Base-by-base conservation (phyloP, 2,329 filamentous ascomycete species). In the Phialophora tarda region DNA sequence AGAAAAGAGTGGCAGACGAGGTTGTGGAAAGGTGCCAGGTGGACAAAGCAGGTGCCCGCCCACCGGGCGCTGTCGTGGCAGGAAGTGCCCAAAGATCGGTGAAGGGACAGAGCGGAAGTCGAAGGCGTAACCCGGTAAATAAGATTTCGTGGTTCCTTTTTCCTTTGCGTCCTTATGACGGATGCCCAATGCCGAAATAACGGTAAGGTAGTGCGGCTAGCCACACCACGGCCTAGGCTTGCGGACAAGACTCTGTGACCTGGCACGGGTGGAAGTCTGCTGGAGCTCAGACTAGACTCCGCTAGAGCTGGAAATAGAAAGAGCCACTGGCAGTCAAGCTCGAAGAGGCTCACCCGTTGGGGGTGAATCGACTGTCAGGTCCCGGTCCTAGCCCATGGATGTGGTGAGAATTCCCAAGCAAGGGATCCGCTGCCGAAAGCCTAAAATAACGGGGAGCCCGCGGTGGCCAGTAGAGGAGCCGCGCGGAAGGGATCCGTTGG, bases 401-500 rank as follows among this genome's bases (percentile, higher is more conserved):
- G 59, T 62, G 59, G 59, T 62, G 59, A 62, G 59, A 55, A 48
- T 41, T 26, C 23, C 44, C 48, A 55, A 62, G 51, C 44, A 41
- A 54, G 53, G 58, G 58, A 62, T 53, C 54, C 59, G 66, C 30
- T 51, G 54, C 63, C 66, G 54, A 58, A 66, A 68, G 55, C 59
- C 63, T 63, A 68, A 68, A 66, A 48, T 59, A 57, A 61, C 59
- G 34, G 59, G 59, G 44, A 61, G 59, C 30, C 24, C 41, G 47
- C 53, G 26, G 48, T 47, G 48, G 55, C 66, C 63, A 64, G 66
- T 66, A 44, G 61, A 51, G 23, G 55, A 44, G 48, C 59, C 32
- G 59, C 59, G 64, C 64, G 64, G 59, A 59, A 55, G 59, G 32
- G 54, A 50, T 59, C 64, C 64, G 64, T 66, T 66, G 65, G 60